Base-by-base conservation (phyloP, 2,329 filamentous ascomycete species). In the Truncatella angustata region DNA sequence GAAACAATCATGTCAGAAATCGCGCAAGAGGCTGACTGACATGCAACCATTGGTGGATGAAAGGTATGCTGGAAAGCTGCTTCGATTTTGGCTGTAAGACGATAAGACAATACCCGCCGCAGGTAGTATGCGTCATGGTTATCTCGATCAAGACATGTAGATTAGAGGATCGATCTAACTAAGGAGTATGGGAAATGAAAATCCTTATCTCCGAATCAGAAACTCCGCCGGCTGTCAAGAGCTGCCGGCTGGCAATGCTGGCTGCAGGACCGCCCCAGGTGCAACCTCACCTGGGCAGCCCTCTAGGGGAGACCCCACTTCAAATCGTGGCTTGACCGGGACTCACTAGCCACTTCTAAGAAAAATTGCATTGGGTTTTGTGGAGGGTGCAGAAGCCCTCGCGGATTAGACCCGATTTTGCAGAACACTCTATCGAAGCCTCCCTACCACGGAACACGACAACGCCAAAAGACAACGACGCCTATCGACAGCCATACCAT, bases 391-490 rank as follows among this genome's bases (percentile, higher is more conserved):
- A 21, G 10, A 34, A 47, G 24, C 44, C 44, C 44, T 47, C 30
- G 18, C 26, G 45, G n/a, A 16, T 26, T 39, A 28, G 34, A 23
- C 34, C 40, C 28, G 32, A 26, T 34, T 49, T 49, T 36, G 45
- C 30, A 26, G 18, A 23, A 36, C 18, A 49, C 32, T 14, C 20
- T 28, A 49, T 35, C 44, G 24, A 35, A 30, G 18, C 44, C 18
- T 45, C 35, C 26, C 44, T 48, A 45, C 51, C 42, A 37, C 37
- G 49, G 60, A 58, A 60, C 62, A 63, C 58, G 65, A 70, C 47
- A 32, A 54, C 52, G 36, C 62, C 69, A 72, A 70, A 44, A 71
- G 73, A 76, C 73, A 69, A 67, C 60, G 61, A 63, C 59, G 59
- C 59, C 59, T 63, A 66, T 56, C 60, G 60, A 59, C 70, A 70